Percentiles rank a stretch among this genome's conserved stretches.
Evolutionary conservation across 106 monocot genomes (phyloP).

Genomic region (Ottelia alismoides): DNA sequence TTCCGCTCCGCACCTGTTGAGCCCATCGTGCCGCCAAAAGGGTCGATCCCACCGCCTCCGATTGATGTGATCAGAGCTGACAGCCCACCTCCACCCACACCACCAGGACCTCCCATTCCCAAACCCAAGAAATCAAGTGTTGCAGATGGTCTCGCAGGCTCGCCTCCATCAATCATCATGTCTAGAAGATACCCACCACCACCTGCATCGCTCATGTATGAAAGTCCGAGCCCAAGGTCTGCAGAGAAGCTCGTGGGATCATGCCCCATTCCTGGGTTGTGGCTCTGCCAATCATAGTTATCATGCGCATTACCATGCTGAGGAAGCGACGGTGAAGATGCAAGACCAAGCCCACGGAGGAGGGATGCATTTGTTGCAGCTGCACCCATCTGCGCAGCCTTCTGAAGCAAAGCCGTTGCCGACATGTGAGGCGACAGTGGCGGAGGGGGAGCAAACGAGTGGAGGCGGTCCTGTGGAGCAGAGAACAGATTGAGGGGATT

Average conservation of each 20-base stretch:
- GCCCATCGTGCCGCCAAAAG: not conserved
- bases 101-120: slow-evolving; percentile 25
- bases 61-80: slow-evolving; percentile 54
- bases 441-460: not conserved
- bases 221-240: slow-evolving; percentile 20
- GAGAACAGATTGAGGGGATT: not conserved
- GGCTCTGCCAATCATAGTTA: not conserved
- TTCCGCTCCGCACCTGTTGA: not conserved
- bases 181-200: slow-evolving; percentile 14
- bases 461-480: not conserved
- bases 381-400: slow-evolving; percentile 22
- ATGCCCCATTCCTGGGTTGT: slow-evolving; percentile 14
- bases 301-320: slow-evolving; percentile 5
- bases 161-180: slow-evolving; percentile 24
- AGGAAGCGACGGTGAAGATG: slow-evolving; percentile 1
- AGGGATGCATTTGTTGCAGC: slow-evolving; percentile 22
- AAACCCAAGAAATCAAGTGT: slow-evolving; percentile 80
- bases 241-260: slow-evolving; percentile 10
- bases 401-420: slow-evolving; percentile 34
- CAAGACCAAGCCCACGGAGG: slow-evolving; percentile 33
- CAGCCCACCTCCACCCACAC: slow-evolving; percentile 25
- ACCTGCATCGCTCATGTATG: slow-evolving; percentile 10
- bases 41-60: slow-evolving; percentile 13
- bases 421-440: slow-evolving; percentile 14
- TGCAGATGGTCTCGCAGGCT: slow-evolving; percentile 39